Base-by-base conservation (phyloP, 2,329 filamentous ascomycete species). In the Aspergillus novofumigatus region DNA sequence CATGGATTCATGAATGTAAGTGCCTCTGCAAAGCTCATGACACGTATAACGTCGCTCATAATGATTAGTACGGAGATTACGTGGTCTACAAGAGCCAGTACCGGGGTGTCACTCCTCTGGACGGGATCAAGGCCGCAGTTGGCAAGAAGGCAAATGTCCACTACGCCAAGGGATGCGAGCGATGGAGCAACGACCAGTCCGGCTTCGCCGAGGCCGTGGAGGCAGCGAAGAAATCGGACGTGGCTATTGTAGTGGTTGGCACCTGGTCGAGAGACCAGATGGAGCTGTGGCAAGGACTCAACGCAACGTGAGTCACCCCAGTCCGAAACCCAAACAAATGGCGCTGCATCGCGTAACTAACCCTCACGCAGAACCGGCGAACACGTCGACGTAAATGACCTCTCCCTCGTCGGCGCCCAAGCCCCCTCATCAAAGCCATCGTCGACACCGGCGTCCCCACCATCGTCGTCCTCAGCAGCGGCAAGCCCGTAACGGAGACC, bases 211-310 rank as follows among this genome's bases (percentile, higher is more conserved):
- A 85, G 65, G 89, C 89, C 6, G 72, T 91, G n/a, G 76, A 82
- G 0, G 83, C 83, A 0, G 87, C 87, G 1, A 76, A 86, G 64
- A 81, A 80, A 9, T 86, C 88, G 3, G 88, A 91, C 65, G 83
- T 91, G 2, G 88, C 88, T 5, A 81, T 91, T 4, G 86, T 91
- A 0, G 78, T 91, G 0, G 87, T 91, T 1, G 89, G 88, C 32
- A 91, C 88, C 8, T 91, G 88, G 89, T 86, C 84, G 26, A 82
- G 88, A 51, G 89, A 92, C 65, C 88, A 91, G 67, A 77, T 80
- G 53, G 83, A 91, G 69, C 82, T 91, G 3, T 91, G 87, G 88
- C 71, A 76, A 55, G 85, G 86, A 0, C 70, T 90, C 2, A 91
- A 91, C 62, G 87, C 87, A 28, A 91, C 88, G 54, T 73, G 59